Conservation (phyloP, 2,329 filamentous ascomycete genomes). For the Fusarium begoniae region DNA sequence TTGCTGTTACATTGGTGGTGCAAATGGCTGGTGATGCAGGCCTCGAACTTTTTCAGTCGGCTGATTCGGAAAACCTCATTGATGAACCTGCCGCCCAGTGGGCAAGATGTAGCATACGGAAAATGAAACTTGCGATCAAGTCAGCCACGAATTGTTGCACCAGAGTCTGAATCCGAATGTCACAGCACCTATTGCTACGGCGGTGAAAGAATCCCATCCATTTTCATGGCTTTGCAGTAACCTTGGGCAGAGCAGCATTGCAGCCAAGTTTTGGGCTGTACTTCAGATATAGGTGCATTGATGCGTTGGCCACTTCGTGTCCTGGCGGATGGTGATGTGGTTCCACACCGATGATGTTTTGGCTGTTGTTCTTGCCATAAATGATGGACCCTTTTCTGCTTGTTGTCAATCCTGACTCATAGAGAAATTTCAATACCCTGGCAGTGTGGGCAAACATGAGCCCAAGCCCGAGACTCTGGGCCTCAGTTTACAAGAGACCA, state of each 20-base stretch:
- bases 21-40: background rate
- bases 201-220: conserved; percentile 23
- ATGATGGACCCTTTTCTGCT: conserved; percentile 26
- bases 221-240: conserved; percentile 34
- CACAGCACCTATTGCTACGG: conserved; percentile 19
- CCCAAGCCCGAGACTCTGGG: conserved; percentile 15
- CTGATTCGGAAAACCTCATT: conserved; percentile 1
- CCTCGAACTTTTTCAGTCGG: background rate
- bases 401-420: conserved; percentile 32
- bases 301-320: conserved; percentile 37
- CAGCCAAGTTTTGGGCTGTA: conserved; percentile 30
- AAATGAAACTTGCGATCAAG: conserved; percentile 2
- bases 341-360: conserved; percentile 34
- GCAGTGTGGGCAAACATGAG: conserved; percentile 13
- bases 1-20: background rate
- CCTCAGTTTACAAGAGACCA: conserved; percentile 11
- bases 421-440: conserved; percentile 5
- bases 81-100: background rate
- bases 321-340: conserved; percentile 26
- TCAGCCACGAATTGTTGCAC: conserved; percentile 21
- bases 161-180: conserved; percentile 14
- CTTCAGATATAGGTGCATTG: conserved; percentile 29
- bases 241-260: conserved; percentile 34
- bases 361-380: conserved; percentile 10
- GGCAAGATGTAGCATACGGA: background rate